Base-by-base conservation (phyloP, 495 filamentous ascomycete species). In the Penicillium samsonianum region DNA sequence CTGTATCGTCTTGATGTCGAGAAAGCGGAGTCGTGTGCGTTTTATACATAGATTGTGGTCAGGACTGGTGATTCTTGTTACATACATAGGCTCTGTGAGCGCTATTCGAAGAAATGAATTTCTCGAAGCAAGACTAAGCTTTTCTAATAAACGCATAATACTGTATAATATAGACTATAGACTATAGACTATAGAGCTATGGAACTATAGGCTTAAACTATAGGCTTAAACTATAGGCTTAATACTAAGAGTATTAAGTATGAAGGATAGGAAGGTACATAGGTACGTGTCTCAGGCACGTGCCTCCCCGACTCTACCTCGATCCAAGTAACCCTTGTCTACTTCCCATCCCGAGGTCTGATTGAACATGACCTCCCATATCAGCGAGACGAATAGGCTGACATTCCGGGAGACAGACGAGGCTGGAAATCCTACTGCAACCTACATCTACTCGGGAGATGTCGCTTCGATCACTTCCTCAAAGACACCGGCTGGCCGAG, bases 361-460 rank as follows among this genome's bases (percentile, higher is more conserved):
- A 43, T 48, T 20, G 10, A 47, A 41, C 4, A 76, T 75, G 73
- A 26, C 59, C 23, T 57, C 65, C 16, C 30, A 37, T 17, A 30
- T 26, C 38, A 50, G 46, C 3, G 37, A 57, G 5, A 33, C 22
- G 4, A 37, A 48, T 14, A 55, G 40, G 6, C 30, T 77, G 22
- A 65, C 65, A n/a, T 62, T 78, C 26, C 68, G 33, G 9, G 76
- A 78, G 52, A 74, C 73, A 30, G 69, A 77, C 43, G 72, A 77
- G 40, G 65, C 70, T n/a, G 66, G 71, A 11, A 61, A 67, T 49
- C 64, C 65, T 43, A 69, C 58, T 11, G 68, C 66, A n/a, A 73
- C 71, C 2, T 76, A 71, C 43, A 57, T 78, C 57, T 78, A 71
- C 50, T 72, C 76, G 1, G 60, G 60, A 28, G 41, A 64, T 42